phyloP scores from a whole-genome alignment of 495 filamentous ascomycete species.

The Trichocladium uniseriatum region DNA sequence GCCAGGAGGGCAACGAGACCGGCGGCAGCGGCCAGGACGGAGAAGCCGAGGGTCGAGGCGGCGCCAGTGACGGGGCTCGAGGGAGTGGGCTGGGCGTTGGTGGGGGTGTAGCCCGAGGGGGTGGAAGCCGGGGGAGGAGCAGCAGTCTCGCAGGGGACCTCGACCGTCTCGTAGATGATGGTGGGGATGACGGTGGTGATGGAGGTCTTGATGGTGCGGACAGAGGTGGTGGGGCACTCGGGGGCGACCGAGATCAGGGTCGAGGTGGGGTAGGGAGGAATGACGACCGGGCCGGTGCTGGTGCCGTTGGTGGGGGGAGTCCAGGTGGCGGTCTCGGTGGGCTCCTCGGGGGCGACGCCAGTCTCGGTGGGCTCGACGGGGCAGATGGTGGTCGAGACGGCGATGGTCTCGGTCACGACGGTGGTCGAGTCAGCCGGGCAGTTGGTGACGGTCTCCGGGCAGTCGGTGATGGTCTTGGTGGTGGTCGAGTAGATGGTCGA shows the following conservation, averaged over 20 bases:
- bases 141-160: conserved; percentile 31
- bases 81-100: conserved; percentile 24
- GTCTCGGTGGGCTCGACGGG: conserved; percentile 19
- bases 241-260: conserved; percentile 22
- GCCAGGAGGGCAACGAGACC: conserved; percentile 45
- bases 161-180: conserved; percentile 45
- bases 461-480: conserved; percentile 50
- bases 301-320: neutral
- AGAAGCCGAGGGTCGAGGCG: conserved; percentile 24
- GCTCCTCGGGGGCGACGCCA: neutral
- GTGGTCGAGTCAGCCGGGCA: conserved; percentile 47
- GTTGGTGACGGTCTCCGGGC: conserved; percentile 48
- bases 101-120: conserved; percentile 24
- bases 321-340: neutral
- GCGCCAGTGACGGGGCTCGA: conserved; percentile 3
- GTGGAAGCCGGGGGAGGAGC: conserved; percentile 13
- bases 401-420: conserved; percentile 27
- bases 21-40: conserved; percentile 40
- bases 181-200: conserved; percentile 43
- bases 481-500: conserved; percentile 44
- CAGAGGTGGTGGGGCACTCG: conserved; percentile 28
- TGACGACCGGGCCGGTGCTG: neutral
- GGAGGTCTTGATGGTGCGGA: conserved; percentile 34
- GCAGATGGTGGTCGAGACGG: conserved; percentile 28
- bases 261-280: neutral